phyloP scores from a whole-genome alignment of 1,139 yeast genomes.

The Hemisphaericaspora xylanilytica region DNA sequence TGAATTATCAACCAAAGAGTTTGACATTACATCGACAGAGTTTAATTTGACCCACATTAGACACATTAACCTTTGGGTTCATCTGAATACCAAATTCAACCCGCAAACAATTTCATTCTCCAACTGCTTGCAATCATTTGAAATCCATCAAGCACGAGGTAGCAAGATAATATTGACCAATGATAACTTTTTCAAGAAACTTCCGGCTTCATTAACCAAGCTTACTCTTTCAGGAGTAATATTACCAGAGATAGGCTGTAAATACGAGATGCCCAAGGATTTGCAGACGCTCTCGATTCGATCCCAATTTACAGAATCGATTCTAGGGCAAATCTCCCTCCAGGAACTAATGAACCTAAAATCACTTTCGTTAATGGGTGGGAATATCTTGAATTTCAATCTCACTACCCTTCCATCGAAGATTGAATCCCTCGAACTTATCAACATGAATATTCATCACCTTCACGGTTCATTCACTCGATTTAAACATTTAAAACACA shows the following conservation, averaged over 20 bases:
- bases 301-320: conserved; percentile 4
- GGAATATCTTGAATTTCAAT: conserved; percentile 6
- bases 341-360: background rate
- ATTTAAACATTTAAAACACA: conserved; percentile 4
- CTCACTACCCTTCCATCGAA: conserved; percentile 5
- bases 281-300: conserved; percentile 7
- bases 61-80: conserved; percentile 4
- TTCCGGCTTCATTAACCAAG: conserved; percentile 5
- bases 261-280: conserved; percentile 2
- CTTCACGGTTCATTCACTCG: conserved; percentile 8
- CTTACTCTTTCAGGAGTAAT: conserved; percentile 5
- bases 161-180: conserved; percentile 4
- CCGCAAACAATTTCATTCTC: conserved; percentile 6
- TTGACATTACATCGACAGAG: conserved; percentile 2
- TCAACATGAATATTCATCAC: conserved; percentile 7
- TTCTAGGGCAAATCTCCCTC: conserved; percentile 3
- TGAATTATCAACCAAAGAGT: conserved; percentile 4
- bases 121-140: conserved; percentile 6
- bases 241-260: conserved; percentile 1
- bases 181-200: conserved; percentile 7
- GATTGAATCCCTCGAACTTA: conserved; percentile 8
- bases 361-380: conserved; percentile 5
- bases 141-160: conserved; percentile 8
- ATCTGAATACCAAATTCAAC: conserved; percentile 5
- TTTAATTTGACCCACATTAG: background rate